These are phyloP conservation scores for Arachis hypogaea DNA, from an alignment of 306 rosid species.

Conservation along the genomic window DNA sequence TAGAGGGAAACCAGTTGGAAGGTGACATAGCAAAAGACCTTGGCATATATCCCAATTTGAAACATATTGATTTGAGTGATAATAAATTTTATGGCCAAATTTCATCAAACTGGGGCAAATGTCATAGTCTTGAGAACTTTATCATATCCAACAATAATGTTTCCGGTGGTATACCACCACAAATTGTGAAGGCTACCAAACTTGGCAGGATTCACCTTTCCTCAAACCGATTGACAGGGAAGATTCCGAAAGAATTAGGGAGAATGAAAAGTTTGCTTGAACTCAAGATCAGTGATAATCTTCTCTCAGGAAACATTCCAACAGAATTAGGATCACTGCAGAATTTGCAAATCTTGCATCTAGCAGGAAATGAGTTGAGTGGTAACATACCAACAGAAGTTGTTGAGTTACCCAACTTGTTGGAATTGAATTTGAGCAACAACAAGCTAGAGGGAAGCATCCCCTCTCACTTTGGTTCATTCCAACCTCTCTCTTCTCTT, in stretches of 20 bases:
- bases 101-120: conserved; percentile 39
- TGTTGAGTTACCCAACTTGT: background rate
- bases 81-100: conserved; percentile 38
- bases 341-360: background rate
- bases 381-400: conserved; percentile 31
- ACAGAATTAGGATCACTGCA: conserved; percentile 12
- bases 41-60: conserved; percentile 40
- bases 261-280: background rate
- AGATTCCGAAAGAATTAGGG: conserved; percentile 42
- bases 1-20: conserved; percentile 37
- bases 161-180: conserved; percentile 28
- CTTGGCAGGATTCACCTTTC: conserved; percentile 34
- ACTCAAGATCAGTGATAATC: conserved; percentile 18
- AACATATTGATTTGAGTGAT: conserved; percentile 35
- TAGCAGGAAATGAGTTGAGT: conserved; percentile 28
- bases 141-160: conserved; percentile 30
- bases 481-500: conserved; percentile 34
- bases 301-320: conserved; percentile 25
- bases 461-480: background rate
- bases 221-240: conserved; percentile 32
- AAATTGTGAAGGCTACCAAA: background rate
- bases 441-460: conserved; percentile 25
- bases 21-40: conserved; percentile 44
- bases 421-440: conserved; percentile 18
- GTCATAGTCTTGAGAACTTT: background rate